A percentile compares a stretch with the other conserved stretches of the same genome.
Conservation (phyloP, 371 early-diverging fungal genomes). For the Vavraia culicis region DNA sequence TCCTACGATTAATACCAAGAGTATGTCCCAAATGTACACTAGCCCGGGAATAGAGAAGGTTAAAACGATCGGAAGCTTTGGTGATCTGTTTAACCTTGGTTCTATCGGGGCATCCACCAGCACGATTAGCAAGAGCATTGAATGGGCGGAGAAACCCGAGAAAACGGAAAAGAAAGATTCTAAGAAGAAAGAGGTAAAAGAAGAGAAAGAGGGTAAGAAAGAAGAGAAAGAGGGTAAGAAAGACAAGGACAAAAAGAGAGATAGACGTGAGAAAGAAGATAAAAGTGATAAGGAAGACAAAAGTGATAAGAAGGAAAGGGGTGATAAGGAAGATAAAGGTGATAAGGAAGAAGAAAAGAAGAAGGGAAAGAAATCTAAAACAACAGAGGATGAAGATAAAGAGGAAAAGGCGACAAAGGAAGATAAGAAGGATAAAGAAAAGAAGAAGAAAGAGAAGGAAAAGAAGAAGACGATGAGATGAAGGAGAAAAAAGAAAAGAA, state of each 20-base stretch:
- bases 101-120: no score
- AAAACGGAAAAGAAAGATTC: neutral
- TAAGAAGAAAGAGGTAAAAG: neutral
- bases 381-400: no score
- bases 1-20: no score
- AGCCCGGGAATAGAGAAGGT: no score
- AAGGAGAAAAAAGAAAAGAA: constrained; percentile 3
- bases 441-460: constrained; percentile 5
- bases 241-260: neutral
- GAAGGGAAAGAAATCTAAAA: constrained; percentile 1
- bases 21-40: no score
- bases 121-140: no score
- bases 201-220: neutral
- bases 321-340: constrained; percentile 1
- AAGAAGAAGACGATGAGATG: neutral
- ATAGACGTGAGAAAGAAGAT: neutral
- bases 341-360: neutral
- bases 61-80: no score
- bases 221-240: neutral
- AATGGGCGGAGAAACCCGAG: no score
- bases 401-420: constrained; percentile 7
- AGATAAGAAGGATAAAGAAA: neutral
- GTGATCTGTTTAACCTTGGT: no score
- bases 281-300: neutral
- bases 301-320: no score